Percentiles rank a stretch among this genome's conserved stretches.
phyloP scores from a whole-genome alignment of 1,284 basidiomycete species.

The Moniliella sp. region DNA sequence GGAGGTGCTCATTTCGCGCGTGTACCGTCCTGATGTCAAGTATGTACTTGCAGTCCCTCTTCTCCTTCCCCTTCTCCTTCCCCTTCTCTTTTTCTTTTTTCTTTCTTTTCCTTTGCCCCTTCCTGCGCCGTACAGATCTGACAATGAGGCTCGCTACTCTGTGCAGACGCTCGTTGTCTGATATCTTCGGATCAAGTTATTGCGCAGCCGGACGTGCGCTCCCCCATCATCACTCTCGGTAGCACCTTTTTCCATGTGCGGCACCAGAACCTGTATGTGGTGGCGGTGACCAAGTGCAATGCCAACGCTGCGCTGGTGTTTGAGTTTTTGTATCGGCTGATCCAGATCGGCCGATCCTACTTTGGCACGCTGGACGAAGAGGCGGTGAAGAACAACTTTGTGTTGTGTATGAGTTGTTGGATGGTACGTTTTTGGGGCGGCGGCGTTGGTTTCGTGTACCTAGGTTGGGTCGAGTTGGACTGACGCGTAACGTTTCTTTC shows the following conservation, averaged over 20 bases:
- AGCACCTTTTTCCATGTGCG: constrained; percentile 94
- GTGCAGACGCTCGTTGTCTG: constrained; percentile 17
- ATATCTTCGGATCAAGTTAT: constrained; percentile 53
- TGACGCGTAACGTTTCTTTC: too few relatives aligned
- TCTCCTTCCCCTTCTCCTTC: neutral
- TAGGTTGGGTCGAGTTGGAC: too few relatives aligned
- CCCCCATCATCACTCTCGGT: constrained; percentile 88
- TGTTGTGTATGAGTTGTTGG: constrained; percentile 27
- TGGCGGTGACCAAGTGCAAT: constrained; percentile 89
- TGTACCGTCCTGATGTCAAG: constrained; percentile 24
- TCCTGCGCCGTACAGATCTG: neutral
- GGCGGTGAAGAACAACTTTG: constrained; percentile 90
- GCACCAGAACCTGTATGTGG: constrained; percentile 77
- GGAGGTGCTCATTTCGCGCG: constrained; percentile 40
- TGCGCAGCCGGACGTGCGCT: constrained; percentile 81
- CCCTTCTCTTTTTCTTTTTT: neutral
- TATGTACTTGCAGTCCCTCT: constrained; percentile 1
- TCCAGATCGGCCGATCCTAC: constrained; percentile 78
- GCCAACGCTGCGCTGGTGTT: constrained; percentile 92
- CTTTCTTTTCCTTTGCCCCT: neutral
- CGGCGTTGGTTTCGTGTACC: too few relatives aligned
- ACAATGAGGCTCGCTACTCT: neutral
- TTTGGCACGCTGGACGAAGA: constrained; percentile 97
- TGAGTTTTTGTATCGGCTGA: constrained; percentile 89
- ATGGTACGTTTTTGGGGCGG: too few relatives aligned